phyloP scores from a whole-genome alignment of 1,284 basidiomycete species.

The Schizophyllum commune region DNA sequence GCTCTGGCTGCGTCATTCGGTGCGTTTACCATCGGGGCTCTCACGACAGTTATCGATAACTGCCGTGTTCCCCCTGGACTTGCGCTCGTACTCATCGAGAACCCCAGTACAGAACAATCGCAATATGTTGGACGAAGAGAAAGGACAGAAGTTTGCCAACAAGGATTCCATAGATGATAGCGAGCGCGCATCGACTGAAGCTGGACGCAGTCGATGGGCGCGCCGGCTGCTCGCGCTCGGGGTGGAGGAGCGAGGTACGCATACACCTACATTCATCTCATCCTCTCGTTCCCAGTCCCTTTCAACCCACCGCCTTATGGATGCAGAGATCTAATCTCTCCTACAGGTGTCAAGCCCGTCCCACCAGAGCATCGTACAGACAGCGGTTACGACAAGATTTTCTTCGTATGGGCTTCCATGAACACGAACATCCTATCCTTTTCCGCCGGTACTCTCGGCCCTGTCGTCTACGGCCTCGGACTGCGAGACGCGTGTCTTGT shows the following conservation, averaged over 20 bases:
- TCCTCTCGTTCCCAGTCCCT: not conserved
- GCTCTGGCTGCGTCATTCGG: too few species aligned
- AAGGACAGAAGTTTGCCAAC: not conserved
- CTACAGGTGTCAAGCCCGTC: not conserved
- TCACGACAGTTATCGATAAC: too few species aligned
- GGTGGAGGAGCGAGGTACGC: not conserved
- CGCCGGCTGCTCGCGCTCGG: not conserved
- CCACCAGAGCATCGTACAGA: conserved; percentile 38
- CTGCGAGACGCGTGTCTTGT: conserved; percentile 65
- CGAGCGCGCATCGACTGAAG: not conserved
- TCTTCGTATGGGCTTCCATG: conserved; percentile 69
- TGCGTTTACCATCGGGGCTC: too few species aligned
- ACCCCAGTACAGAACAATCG: too few species aligned
- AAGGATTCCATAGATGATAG: not conserved
- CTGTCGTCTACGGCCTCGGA: conserved; percentile 58
- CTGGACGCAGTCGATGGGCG: not conserved
- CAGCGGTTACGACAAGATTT: conserved; percentile 60
- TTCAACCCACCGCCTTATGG: not conserved
- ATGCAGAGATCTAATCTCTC: too few species aligned
- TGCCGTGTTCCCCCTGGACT: too few species aligned
- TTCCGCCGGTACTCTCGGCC: conserved; percentile 69
- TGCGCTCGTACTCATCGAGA: too few species aligned
- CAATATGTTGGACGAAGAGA: not conserved
- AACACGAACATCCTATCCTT: conserved; percentile 75
- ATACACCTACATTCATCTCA: not conserved